Evolutionary conservation across 176 grass and related monocot genomes (phyloP), one percentile per base, ranked within the genome.

Genomic region (Zea luxurians): DNA sequence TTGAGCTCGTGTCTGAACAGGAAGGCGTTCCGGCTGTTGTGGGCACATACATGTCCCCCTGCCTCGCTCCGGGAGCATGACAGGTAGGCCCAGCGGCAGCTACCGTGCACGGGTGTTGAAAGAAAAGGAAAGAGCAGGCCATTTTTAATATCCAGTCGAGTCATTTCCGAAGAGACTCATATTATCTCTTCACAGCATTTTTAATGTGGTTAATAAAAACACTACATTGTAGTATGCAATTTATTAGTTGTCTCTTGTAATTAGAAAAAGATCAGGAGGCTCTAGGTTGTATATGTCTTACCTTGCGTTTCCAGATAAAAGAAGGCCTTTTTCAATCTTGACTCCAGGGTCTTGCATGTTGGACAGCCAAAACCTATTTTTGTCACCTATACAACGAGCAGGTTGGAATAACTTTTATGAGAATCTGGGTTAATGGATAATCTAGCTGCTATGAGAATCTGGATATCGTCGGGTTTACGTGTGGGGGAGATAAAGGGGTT

Each of bases 11-110:
- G 45, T 47, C 41, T 20, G 41, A 60, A 80, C 10, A 69, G 47
- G 7, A 55, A 54, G 10, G 73, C 17, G 61, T 87, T 67, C 73
- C 36, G 3, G 64, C 48, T 42, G 79, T 58, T 73, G 64, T 87
- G 79, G 85, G n/a, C 48, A 78, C 84, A 76, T 62, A 78, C 84
- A 76, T 62, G 76, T 66, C 41, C 62, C 62, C 61, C 61, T 50
- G 84, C 54, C 45, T 46, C 44, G n/a, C 62, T 7, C 52, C 67
- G 2, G 7, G 16, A 49, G 8, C 2, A 61, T 78, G 75, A 66
- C 61, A 78, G 17, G 45, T 78, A 34, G 45, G 75, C 34, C 13
- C 13, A 10, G 4, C 38, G 38, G 27, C 63, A 10, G 74, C 20
- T 40, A 18, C 41, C 37, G 54, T 40, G 27, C 27, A 27, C 27